These are phyloP conservation scores for Epichloe uncinata DNA, from an alignment of 2,329 filamentous ascomycete species.

Conservation along the genomic window DNA sequence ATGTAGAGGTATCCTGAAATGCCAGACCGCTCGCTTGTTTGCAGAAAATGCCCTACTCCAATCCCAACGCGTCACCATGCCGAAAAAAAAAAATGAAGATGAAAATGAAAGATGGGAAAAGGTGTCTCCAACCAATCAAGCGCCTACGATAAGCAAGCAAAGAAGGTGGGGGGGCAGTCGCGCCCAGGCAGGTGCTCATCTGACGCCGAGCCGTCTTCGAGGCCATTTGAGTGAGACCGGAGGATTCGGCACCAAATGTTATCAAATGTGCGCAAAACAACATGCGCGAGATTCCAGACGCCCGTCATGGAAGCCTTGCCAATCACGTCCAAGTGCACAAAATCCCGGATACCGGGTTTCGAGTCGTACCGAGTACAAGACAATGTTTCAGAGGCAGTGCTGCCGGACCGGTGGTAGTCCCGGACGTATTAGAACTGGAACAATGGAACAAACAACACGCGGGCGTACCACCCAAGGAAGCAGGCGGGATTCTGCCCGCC, in stretches of 20 bases:
- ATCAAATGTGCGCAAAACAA: no score
- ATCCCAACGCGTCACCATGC: not conserved
- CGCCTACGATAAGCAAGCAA: no score
- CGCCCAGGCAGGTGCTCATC: not conserved
- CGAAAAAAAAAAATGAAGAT: not conserved
- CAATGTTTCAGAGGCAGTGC: no score
- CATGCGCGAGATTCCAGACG: not conserved
- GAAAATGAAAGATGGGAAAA: not conserved
- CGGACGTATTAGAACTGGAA: no score
- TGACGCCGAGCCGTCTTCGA: no score
- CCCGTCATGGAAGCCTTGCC: not conserved
- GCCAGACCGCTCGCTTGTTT: slow-evolving; percentile 5
- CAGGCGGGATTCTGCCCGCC: not conserved
- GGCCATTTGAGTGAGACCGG: not conserved
- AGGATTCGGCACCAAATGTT: no score
- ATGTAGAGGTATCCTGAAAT: not conserved
- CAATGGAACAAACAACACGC: no score
- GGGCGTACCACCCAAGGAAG: not conserved
- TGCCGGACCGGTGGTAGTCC: no score
- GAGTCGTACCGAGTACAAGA: no score
- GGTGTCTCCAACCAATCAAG: not conserved
- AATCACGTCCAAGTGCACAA: not conserved
- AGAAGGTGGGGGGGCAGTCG: no score
- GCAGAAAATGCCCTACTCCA: not conserved
- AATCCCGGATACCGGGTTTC: not conserved